These are phyloP conservation scores for Talaromyces marneffei DNA, from an alignment of 2,329 filamentous ascomycete genomes.

Conservation along the genomic window DNA sequence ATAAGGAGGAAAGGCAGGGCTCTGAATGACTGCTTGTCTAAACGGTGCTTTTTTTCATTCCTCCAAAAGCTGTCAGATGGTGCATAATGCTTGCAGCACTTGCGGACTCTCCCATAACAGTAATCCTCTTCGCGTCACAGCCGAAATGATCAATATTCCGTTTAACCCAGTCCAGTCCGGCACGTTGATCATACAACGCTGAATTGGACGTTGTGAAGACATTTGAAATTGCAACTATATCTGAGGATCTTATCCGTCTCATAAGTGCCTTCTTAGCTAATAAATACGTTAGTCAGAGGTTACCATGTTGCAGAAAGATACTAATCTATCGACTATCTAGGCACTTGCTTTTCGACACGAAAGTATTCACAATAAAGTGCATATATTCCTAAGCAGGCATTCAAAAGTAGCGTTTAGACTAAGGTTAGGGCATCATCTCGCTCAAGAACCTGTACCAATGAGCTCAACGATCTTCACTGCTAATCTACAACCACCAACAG, in stretches of 20 bases:
- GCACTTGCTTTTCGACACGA: background rate
- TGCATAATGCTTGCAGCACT: slow-evolving; percentile 31
- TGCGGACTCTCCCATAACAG: slow-evolving; percentile 48
- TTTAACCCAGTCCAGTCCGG: slow-evolving; percentile 54
- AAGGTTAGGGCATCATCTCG: background rate
- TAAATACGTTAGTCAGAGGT: background rate
- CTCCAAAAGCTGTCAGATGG: slow-evolving; percentile 25
- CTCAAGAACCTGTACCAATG: background rate
- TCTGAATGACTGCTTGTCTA: background rate
- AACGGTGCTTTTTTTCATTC: background rate
- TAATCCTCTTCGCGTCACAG: slow-evolving; percentile 47
- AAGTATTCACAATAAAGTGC: background rate
- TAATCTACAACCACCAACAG: background rate
- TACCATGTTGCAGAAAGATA: background rate
- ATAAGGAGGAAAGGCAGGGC: background rate
- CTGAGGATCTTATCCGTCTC: background rate
- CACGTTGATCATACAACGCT: slow-evolving; percentile 49
- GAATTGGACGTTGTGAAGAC: slow-evolving; percentile 38
- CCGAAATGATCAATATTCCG: slow-evolving; percentile 51
- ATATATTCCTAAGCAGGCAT: background rate
- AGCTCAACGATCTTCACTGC: background rate
- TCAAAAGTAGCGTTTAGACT: background rate
- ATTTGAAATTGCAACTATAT: background rate
- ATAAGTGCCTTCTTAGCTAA: background rate
- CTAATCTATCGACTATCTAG: background rate